Conservation (phyloP, 2,329 filamentous ascomycete genomes). For the Botrytis hyacinthi region DNA sequence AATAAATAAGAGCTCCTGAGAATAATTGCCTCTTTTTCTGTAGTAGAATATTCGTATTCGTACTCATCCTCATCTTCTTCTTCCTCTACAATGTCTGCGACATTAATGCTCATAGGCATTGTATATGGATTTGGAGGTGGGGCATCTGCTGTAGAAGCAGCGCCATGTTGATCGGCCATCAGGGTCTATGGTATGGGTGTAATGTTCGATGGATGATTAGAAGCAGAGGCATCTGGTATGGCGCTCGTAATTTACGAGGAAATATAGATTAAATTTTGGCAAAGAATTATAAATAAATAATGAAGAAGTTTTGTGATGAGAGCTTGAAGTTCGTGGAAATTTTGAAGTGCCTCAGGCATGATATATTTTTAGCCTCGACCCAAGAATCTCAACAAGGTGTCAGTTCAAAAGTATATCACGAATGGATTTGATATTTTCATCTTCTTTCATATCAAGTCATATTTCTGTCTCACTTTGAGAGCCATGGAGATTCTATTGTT, state of each 20-base stretch:
- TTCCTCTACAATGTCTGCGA: conserved; percentile 17
- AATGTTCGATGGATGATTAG: conserved; percentile 26
- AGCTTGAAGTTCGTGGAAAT: not conserved
- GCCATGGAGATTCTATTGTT: not conserved
- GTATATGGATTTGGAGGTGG: conserved; percentile 25
- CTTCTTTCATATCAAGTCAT: not conserved
- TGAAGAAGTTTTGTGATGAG: not conserved
- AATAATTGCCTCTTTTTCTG: conserved; percentile 56
- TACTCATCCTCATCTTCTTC: conserved; percentile 48
- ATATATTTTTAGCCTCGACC: not conserved
- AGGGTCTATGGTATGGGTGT: conserved; percentile 33
- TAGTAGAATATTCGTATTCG: conserved; percentile 66
- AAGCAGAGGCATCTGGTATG: conserved; percentile 28
- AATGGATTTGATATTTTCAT: not conserved
- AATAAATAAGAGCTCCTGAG: not conserved
- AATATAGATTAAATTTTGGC: not conserved
- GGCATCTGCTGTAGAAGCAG: conserved; percentile 23
- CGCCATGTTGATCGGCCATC: conserved; percentile 27
- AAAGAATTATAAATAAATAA: not conserved
- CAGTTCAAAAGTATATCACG: not conserved
- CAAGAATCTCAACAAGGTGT: not conserved
- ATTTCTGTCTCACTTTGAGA: not conserved
- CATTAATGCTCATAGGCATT: conserved; percentile 18
- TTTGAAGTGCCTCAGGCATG: not conserved
- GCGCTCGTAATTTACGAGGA: not conserved